These are phyloP conservation scores for Penicillium sp. DNA, from an alignment of 2,329 filamentous ascomycete genomes.

Conservation along the genomic window DNA sequence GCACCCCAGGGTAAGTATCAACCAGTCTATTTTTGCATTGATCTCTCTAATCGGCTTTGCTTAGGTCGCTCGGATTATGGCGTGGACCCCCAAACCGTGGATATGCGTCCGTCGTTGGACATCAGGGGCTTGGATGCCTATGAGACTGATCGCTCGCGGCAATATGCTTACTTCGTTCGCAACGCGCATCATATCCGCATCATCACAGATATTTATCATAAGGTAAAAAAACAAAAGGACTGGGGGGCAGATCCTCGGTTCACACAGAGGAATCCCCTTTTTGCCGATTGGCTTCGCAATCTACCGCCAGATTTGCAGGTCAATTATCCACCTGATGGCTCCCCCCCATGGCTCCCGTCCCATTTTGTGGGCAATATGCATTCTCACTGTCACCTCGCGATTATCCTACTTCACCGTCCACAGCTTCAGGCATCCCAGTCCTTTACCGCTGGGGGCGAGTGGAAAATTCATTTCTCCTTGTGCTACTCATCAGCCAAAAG, in stretches of 20 bases:
- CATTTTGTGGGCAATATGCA: conserved; percentile 89
- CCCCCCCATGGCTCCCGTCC: conserved; percentile 79
- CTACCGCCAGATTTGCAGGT: conserved; percentile 78
- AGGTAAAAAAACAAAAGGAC: conserved; percentile 73
- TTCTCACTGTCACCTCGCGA: conserved; percentile 80
- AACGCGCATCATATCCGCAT: conserved; percentile 75
- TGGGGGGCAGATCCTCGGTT: conserved; percentile 88
- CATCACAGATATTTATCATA: conserved; percentile 74
- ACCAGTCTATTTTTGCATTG: background rate
- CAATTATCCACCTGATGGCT: conserved; percentile 74
- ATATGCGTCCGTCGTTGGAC: conserved; percentile 67
- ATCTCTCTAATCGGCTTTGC: conserved; percentile 16
- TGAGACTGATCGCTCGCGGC: conserved; percentile 76
- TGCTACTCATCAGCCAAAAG: conserved; percentile 83
- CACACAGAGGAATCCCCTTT: conserved; percentile 73
- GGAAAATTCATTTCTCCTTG: conserved; percentile 84
- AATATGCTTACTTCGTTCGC: conserved; percentile 79
- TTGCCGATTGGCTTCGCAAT: conserved; percentile 73
- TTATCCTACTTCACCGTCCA: conserved; percentile 85
- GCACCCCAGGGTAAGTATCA: conserved; percentile 75
- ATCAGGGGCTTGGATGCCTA: conserved; percentile 68
- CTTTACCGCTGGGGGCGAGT: conserved; percentile 68
- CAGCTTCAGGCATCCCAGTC: conserved; percentile 79
- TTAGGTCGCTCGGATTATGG: conserved; percentile 75
- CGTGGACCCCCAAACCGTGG: conserved; percentile 73